Conservation (phyloP, 1,284 basidiomycete species). For the Malassezia japonica region DNA sequence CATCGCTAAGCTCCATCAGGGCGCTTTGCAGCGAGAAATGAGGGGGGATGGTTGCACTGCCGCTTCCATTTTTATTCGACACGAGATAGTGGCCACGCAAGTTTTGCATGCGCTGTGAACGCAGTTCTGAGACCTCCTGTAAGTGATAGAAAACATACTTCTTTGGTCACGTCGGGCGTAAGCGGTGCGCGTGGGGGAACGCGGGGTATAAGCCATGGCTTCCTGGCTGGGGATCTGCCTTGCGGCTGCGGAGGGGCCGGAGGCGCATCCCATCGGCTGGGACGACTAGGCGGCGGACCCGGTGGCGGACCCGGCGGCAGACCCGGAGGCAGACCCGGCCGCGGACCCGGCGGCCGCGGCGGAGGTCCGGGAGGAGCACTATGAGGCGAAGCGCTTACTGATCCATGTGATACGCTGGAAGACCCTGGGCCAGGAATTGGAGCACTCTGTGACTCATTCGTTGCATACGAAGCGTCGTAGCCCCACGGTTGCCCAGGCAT, state of each 20-base stretch:
- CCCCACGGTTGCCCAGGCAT: no score
- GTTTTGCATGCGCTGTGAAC: not conserved
- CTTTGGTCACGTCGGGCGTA: slow-evolving; percentile 6
- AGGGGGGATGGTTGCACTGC: slow-evolving; percentile 7
- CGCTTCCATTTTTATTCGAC: not conserved
- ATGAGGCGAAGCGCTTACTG: no score
- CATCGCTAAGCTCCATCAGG: slow-evolving; percentile 16
- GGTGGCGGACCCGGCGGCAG: not conserved
- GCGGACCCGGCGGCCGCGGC: not conserved
- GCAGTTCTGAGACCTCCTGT: slow-evolving; percentile 1
- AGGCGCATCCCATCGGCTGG: not conserved
- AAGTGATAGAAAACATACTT: not conserved
- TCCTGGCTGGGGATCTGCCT: not conserved
- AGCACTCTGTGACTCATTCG: not conserved
- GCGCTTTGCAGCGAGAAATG: slow-evolving; percentile 17
- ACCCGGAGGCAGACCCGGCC: not conserved
- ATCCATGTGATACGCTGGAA: no score
- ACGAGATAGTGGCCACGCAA: slow-evolving; percentile 11
- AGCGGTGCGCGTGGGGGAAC: not conserved
- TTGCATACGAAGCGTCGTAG: no score
- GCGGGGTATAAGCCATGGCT: slow-evolving; percentile 1
- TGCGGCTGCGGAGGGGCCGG: not conserved
- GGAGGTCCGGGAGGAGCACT: no score
- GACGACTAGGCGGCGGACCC: not conserved
- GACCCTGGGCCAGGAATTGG: no score